Conservation (phyloP, 2,329 filamentous ascomycete genomes). For the Aspergillus ustus region DNA sequence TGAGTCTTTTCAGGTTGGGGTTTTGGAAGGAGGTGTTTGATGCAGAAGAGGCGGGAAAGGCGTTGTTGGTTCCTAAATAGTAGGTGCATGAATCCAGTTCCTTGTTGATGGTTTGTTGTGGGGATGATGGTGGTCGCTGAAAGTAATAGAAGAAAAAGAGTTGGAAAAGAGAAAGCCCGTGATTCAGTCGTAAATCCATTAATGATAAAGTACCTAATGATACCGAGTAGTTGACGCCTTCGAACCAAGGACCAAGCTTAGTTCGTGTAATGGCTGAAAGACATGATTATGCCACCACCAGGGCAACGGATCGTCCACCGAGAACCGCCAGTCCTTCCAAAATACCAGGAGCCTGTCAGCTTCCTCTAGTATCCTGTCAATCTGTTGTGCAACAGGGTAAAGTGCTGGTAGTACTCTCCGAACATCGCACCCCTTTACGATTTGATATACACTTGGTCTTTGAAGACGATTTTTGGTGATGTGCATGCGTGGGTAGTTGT, state of each 20-base stretch:
- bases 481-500: conserved; percentile 6
- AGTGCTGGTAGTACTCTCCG: conserved; percentile 20
- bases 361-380: conserved; percentile 27
- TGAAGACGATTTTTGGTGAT: conserved; percentile 5
- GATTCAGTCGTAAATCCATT: not conserved
- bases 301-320: conserved; percentile 60
- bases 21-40: not conserved
- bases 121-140: not conserved
- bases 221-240: not conserved
- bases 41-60: not conserved
- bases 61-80: not conserved
- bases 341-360: conserved; percentile 44
- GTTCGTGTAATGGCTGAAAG: conserved; percentile 54
- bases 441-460: conserved; percentile 14
- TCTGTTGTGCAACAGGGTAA: conserved; percentile 25
- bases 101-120: not conserved
- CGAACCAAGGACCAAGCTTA: conserved; percentile 14
- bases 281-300: conserved; percentile 63
- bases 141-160: too few species aligned
- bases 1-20: not conserved
- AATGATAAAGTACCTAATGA: not conserved
- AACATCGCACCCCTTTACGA: conserved; percentile 13
- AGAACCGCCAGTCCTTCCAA: conserved; percentile 63
- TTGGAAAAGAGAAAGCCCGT: too few species aligned
- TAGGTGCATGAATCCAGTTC: not conserved